Percentiles rank a stretch among this genome's conserved stretches.
Evolutionary conservation across 345 rosid species (phyloP).

Genomic region (Euphorbia peplus): DNA sequence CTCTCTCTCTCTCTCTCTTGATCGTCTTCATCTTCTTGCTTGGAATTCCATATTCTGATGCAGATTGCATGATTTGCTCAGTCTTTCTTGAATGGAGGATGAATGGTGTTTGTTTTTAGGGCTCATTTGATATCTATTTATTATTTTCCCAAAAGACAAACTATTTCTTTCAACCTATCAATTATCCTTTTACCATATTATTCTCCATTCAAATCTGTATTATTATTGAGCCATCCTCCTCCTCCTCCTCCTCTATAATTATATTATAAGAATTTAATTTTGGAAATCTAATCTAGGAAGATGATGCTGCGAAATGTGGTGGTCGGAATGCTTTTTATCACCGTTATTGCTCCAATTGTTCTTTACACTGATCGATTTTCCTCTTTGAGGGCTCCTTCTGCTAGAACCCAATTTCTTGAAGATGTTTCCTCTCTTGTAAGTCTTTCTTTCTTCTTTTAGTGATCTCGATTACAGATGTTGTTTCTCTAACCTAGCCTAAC

Average conservation of each 20-base stretch:
- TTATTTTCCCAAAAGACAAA: too few species aligned
- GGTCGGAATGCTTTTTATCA: slow-evolving; percentile 50
- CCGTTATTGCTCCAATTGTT: slow-evolving; percentile 77
- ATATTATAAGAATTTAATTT: too few species aligned
- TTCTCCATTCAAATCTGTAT: too few species aligned
- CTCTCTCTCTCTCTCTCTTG: background rate
- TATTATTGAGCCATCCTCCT: too few species aligned
- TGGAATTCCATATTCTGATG: background rate
- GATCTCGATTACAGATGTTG: background rate
- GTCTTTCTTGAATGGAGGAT: background rate
- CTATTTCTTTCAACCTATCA: too few species aligned
- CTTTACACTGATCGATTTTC: slow-evolving; percentile 59
- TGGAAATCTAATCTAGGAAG: slow-evolving; percentile 5
- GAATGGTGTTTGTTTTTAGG: background rate
- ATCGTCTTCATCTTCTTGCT: background rate
- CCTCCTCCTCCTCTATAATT: too few species aligned
- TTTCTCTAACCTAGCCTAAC: background rate
- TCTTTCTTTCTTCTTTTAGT: slow-evolving; percentile 2
- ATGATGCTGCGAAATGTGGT: slow-evolving; percentile 73
- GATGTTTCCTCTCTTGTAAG: slow-evolving; percentile 67
- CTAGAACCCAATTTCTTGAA: slow-evolving; percentile 59
- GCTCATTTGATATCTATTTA: too few species aligned
- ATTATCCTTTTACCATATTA: too few species aligned
- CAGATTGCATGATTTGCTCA: background rate
- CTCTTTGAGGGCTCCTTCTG: slow-evolving; percentile 50